Base-by-base conservation (phyloP, 2,329 filamentous ascomycete species). In the Tricladium varicosporioides region DNA sequence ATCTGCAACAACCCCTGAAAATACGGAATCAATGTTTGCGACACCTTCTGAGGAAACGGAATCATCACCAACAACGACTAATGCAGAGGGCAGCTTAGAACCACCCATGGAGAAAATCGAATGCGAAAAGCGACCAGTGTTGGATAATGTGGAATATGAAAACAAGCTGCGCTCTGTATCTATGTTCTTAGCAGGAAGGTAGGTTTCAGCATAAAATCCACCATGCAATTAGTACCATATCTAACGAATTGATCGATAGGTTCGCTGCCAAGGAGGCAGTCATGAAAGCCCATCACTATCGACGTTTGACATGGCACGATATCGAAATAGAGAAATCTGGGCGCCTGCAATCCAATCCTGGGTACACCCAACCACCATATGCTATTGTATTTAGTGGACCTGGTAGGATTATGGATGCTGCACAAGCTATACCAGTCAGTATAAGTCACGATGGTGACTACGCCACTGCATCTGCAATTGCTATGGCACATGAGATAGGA, bases 391-490 rank as follows among this genome's bases (percentile, higher is more conserved):
- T 27, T 27, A 7, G 22, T 3, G 22, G 22, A 7, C 36, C n/a
- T 40, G 36, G 36, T 10, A 40, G 10, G 4, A 40, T 13, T 40
- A 4, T 10, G 36, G 36, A 40, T 40, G 62, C 70, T 31, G 74
- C 73, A n/a, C 80, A 84, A 62, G 76, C 84, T 50, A 91, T 86
- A 13, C 78, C 83, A 66, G 70, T 96, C 46, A 93, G 88, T 58
- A 95, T 97, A 65, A 94, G 88, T 67, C 92, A 97, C 70, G 92
- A 97, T 71, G 86, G 83, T 1, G 87, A 91, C 7, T 96, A 92
- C 73, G 91, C 91, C 9, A 86, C 81, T 16, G 88, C 88, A 5
- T 78, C 87, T 1, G 22, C 22, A 7, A 7, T 27, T 27, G 22
- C 22, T 27, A 27, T 27, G 22, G 22, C 22, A 27, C 22, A 27